These are phyloP conservation scores for Leishmania martiniquensis DNA, from an alignment of 208 protist genomes.

Conservation along the genomic window DNA sequence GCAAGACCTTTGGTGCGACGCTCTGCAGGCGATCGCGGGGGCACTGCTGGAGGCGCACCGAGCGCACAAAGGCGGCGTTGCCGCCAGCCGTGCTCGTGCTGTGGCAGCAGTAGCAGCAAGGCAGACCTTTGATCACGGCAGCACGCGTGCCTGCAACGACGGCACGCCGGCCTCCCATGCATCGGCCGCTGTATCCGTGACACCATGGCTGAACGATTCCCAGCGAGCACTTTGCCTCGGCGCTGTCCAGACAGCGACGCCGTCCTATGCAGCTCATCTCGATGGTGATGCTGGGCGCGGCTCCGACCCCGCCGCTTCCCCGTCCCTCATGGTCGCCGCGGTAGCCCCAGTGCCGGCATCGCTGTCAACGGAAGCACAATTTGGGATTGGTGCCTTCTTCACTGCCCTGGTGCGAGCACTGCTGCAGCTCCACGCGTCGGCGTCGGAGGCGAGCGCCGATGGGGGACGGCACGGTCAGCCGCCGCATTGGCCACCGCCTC, in stretches of 20 bases:
- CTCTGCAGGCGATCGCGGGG: conserved; percentile 15
- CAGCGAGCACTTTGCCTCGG: neutral
- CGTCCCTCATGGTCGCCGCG: neutral
- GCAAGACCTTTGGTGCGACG: conserved; percentile 17
- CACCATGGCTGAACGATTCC: neutral
- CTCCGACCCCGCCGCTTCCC: neutral
- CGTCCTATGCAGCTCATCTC: neutral
- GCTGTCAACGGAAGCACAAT: conserved; percentile 44
- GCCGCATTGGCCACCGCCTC: neutral
- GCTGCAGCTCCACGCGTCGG: conserved; percentile 19
- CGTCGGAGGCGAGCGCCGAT: neutral
- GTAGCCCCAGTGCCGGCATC: conserved; percentile 10
- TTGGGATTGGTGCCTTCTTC: conserved; percentile 44
- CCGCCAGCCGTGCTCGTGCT: neutral
- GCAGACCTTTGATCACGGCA: neutral
- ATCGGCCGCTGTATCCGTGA: neutral
- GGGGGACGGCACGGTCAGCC: neutral
- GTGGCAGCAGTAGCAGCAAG: neutral
- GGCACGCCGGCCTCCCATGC: neutral
- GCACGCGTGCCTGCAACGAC: neutral
- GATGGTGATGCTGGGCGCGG: neutral
- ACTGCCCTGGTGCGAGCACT: conserved; percentile 33
- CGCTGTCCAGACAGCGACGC: neutral
- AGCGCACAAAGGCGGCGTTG: neutral
- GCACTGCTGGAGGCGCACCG: conserved; percentile 21